Evolutionary conservation across 305 asterid species (phyloP).

Genomic region (Solanum aculeatissimum): DNA sequence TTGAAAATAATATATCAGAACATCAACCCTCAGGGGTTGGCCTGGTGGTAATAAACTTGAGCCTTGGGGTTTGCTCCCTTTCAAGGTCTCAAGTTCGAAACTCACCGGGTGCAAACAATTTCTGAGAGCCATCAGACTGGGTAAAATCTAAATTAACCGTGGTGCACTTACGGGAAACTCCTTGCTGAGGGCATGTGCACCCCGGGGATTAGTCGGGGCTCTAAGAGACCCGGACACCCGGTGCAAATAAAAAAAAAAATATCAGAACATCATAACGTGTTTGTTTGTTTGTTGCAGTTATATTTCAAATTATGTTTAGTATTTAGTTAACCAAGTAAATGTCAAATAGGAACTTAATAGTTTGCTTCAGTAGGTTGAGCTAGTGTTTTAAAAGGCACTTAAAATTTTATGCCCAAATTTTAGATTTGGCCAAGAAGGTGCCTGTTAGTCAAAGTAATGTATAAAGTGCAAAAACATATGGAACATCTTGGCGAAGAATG

Average conservation of each 20-base stretch:
- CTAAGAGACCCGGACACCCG: too few relatives aligned
- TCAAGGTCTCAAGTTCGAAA: too few relatives aligned
- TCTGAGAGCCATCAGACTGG: too few relatives aligned
- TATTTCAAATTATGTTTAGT: background rate
- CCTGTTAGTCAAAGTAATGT: background rate
- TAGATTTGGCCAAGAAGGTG: background rate
- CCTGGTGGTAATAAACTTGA: too few relatives aligned
- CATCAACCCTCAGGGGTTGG: too few relatives aligned
- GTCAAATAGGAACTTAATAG: background rate
- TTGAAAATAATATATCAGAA: background rate
- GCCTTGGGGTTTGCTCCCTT: too few relatives aligned
- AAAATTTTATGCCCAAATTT: background rate
- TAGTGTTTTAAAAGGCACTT: background rate
- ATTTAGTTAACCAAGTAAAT: background rate
- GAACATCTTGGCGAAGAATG: background rate
- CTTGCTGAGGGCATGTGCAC: too few relatives aligned
- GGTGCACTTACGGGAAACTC: too few relatives aligned
- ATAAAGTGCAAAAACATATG: background rate
- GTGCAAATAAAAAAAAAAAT: too few relatives aligned
- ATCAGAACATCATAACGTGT: background rate
- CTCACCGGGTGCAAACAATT: too few relatives aligned
- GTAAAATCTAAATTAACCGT: too few relatives aligned
- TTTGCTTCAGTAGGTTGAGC: background rate
- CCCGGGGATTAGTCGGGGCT: too few relatives aligned
- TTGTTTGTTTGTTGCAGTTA: background rate